phyloP scores from a whole-genome alignment of 306 rosid genomes.

The Leucaena leucocephala region DNA sequence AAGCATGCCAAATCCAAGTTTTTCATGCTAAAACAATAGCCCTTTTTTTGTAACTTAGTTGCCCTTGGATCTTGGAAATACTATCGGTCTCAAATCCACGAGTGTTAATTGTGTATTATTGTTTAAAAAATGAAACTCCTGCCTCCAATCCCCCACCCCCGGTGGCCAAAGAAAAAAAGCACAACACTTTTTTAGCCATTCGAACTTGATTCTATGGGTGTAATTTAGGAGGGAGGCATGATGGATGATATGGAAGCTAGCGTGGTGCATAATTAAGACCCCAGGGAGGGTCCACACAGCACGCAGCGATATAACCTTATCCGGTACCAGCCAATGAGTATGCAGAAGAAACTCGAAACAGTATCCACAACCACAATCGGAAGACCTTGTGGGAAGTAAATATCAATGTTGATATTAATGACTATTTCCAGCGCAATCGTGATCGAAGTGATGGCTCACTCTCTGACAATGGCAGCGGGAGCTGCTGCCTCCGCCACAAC shows the following conservation, averaged over 20 bases:
- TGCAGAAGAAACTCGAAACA: constrained; percentile 32
- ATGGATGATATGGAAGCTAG: not conserved
- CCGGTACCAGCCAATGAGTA: constrained; percentile 62
- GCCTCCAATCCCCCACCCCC: too few species aligned
- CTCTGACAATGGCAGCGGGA: constrained; percentile 52
- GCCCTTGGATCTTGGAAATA: not conserved
- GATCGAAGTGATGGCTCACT: constrained; percentile 52
- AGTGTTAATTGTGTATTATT: not conserved
- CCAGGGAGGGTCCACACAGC: constrained; percentile 75
- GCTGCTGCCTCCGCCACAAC: constrained; percentile 46
- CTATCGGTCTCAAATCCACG: not conserved
- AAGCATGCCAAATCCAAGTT: not conserved
- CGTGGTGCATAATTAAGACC: not conserved
- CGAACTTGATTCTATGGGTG: not conserved
- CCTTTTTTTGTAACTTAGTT: not conserved
- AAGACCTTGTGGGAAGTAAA: not conserved
- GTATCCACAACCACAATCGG: constrained; percentile 41
- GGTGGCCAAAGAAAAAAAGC: too few species aligned
- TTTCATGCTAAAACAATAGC: not conserved
- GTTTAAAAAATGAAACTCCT: too few species aligned
- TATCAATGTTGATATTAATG: not conserved
- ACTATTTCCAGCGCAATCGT: not conserved
- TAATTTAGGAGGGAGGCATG: not conserved
- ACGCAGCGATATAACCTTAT: constrained; percentile 60
- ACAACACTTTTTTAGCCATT: not conserved